Evolutionary conservation across 352 stramenopile species (phyloP).

Genomic region (Globisporangium alternatum): DNA sequence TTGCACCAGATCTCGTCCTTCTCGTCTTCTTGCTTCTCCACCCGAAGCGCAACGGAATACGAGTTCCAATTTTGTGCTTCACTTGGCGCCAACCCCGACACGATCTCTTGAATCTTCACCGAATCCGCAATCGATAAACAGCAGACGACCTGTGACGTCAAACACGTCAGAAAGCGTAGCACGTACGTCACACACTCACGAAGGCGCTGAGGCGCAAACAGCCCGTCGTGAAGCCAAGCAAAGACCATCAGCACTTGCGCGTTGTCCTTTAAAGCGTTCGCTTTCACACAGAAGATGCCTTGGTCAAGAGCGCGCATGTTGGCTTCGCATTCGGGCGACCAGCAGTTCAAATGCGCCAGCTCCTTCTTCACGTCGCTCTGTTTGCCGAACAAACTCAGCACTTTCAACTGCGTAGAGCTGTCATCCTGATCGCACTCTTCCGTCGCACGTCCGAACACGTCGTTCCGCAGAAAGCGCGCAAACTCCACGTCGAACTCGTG

Average conservation of each 20-base stretch:
- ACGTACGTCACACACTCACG: slow-evolving; percentile 61
- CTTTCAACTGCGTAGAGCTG: slow-evolving; percentile 19
- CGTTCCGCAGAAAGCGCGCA: slow-evolving; percentile 44
- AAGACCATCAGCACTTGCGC: no score
- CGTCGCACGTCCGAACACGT: slow-evolving; percentile 31
- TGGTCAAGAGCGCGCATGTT: slow-evolving; percentile 34
- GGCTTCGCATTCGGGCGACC: slow-evolving; percentile 37
- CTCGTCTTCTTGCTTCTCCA: slow-evolving; percentile 14
- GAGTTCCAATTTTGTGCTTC: slow-evolving; percentile 6
- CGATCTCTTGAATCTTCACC: neutral
- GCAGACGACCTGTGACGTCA: no score
- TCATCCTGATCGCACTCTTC: neutral
- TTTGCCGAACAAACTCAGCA: slow-evolving; percentile 57
- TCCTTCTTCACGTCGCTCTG: slow-evolving; percentile 45
- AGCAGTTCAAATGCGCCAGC: slow-evolving; percentile 29
- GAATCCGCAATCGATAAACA: no score
- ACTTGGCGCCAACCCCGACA: neutral
- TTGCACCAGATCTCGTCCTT: slow-evolving; percentile 9
- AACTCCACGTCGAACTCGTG: slow-evolving; percentile 67
- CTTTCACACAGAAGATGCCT: slow-evolving; percentile 50
- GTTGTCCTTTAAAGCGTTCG: no score
- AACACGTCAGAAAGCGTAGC: slow-evolving; percentile 55
- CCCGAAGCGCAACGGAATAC: slow-evolving; percentile 9
- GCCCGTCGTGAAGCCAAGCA: slow-evolving; percentile 42
- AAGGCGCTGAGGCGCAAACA: slow-evolving; percentile 39